Percentiles rank a stretch among this genome's conserved stretches.
phyloP scores from a whole-genome alignment of 2,329 filamentous ascomycete genomes.

The Aspergillus oerlinghausenensis region DNA sequence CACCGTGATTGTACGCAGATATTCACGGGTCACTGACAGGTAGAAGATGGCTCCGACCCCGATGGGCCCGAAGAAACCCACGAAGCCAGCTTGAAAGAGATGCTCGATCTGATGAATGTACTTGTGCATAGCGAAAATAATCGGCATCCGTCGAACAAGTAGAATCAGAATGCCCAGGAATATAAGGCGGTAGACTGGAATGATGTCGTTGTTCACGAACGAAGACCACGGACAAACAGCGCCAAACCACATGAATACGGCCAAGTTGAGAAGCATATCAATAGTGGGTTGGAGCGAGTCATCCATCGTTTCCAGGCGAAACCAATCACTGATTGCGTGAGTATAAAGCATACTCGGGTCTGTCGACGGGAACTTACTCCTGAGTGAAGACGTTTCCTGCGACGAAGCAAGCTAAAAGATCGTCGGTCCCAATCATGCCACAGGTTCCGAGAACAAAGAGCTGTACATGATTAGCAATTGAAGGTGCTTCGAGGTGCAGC shows the following conservation, averaged over 20 bases:
- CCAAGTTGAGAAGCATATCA: slow-evolving; percentile 87
- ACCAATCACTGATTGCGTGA: slow-evolving; percentile 65
- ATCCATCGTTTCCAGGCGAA: slow-evolving; percentile 79
- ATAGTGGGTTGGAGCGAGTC: slow-evolving; percentile 92
- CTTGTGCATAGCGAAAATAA: slow-evolving; percentile 68
- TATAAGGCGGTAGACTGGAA: slow-evolving; percentile 70
- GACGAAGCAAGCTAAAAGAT: slow-evolving; percentile 87
- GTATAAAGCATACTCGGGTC: neutral
- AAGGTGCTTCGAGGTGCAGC: neutral
- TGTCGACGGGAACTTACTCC: slow-evolving; percentile 51
- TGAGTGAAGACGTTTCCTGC: slow-evolving; percentile 88
- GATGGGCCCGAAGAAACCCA: slow-evolving; percentile 90
- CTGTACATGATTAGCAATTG: slow-evolving; percentile 24
- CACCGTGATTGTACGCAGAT: slow-evolving; percentile 56
- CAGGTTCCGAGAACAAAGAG: slow-evolving; percentile 84
- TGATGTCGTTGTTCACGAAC: slow-evolving; percentile 64
- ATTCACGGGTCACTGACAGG: slow-evolving; percentile 74
- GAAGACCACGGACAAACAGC: slow-evolving; percentile 75
- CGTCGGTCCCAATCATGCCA: slow-evolving; percentile 81
- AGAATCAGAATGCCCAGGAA: slow-evolving; percentile 71
- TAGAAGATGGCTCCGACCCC: slow-evolving; percentile 90
- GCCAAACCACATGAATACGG: slow-evolving; percentile 87
- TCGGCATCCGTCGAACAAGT: slow-evolving; percentile 70
- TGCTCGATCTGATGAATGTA: slow-evolving; percentile 75
- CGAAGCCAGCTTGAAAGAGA: slow-evolving; percentile 70